A percentile compares a stretch with the other conserved stretches of the same genome.
Conservation (phyloP, 495 filamentous ascomycete species). For the Stereocaulon alpinum region DNA sequence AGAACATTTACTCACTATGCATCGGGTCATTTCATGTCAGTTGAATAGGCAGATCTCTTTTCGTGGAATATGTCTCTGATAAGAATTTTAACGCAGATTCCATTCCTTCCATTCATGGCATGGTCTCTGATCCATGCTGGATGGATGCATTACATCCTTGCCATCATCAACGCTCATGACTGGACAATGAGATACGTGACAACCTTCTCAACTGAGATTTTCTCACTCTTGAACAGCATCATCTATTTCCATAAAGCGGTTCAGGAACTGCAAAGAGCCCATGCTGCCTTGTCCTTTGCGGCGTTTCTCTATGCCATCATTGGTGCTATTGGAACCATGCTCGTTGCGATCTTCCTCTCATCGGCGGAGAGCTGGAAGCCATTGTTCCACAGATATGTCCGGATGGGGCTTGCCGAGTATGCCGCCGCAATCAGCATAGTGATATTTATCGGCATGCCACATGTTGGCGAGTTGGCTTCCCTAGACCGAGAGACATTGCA, state of each 20-base stretch:
- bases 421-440: conserved; percentile 64
- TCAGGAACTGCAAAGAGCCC: conserved; percentile 55
- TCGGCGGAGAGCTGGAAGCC: conserved; percentile 56
- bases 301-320: conserved; percentile 63
- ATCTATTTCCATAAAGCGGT: conserved; percentile 71
- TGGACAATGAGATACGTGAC: conserved; percentile 74
- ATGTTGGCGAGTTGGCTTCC: conserved; percentile 51
- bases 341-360: conserved; percentile 54
- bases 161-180: conserved; percentile 63
- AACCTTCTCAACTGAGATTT: conserved; percentile 60
- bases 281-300: conserved; percentile 49
- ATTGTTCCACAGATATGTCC: conserved; percentile 54
- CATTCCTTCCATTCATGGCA: conserved; percentile 63
- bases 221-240: conserved; percentile 59
- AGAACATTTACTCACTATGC: conserved; percentile 58
- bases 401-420: conserved; percentile 57
- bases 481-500: conserved; percentile 54
- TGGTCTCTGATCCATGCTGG: conserved; percentile 62
- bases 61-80: too few relatives aligned
- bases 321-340: conserved; percentile 58
- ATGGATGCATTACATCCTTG: conserved; percentile 61
- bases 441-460: conserved; percentile 54
- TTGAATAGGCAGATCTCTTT: not conserved
- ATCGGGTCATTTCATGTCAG: conserved; percentile 45
- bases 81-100: conserved; percentile 34